Evolutionary conservation across 2,329 filamentous ascomycete genomes (phyloP).

Genomic region (Podosphaera xanthii): DNA sequence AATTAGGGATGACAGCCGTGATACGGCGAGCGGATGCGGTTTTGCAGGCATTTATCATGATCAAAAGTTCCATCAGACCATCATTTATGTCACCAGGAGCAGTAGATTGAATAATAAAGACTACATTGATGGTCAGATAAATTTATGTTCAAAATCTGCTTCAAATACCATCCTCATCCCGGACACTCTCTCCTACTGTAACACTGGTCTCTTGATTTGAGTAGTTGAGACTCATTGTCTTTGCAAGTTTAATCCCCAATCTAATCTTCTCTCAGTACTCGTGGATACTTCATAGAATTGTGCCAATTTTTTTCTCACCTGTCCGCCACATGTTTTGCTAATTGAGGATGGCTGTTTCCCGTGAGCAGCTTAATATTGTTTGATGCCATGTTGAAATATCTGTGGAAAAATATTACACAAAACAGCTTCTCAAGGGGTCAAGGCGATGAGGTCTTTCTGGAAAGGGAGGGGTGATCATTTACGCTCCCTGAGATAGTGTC

Average conservation of each 20-base stretch:
- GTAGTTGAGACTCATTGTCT: slow-evolving; percentile 63
- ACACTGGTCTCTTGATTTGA: slow-evolving; percentile 77
- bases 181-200: slow-evolving; percentile 84
- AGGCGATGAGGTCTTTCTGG: too few relatives aligned
- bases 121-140: slow-evolving; percentile 20
- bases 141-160: neutral
- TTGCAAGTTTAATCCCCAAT: slow-evolving; percentile 54
- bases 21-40: slow-evolving; percentile 71
- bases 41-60: slow-evolving; percentile 94
- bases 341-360: slow-evolving; percentile 51
- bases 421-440: too few relatives aligned
- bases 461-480: too few relatives aligned
- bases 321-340: slow-evolving; percentile 37
- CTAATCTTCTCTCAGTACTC: slow-evolving; percentile 19
- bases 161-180: slow-evolving; percentile 64
- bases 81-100: slow-evolving; percentile 94
- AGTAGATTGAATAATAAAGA: slow-evolving; percentile 92
- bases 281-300: neutral
- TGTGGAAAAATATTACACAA: too few relatives aligned
- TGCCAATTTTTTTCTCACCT: slow-evolving; percentile 4
- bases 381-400: slow-evolving; percentile 30
- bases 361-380: slow-evolving; percentile 57
- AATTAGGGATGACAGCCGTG: slow-evolving; percentile 87
- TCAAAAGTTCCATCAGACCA: slow-evolving; percentile 89
- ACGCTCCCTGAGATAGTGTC: too few relatives aligned